Evolutionary conservation across 1,284 basidiomycete species (phyloP), one percentile per base, ranked within the genome.

Genomic region (Ceratobasidium sp.): DNA sequence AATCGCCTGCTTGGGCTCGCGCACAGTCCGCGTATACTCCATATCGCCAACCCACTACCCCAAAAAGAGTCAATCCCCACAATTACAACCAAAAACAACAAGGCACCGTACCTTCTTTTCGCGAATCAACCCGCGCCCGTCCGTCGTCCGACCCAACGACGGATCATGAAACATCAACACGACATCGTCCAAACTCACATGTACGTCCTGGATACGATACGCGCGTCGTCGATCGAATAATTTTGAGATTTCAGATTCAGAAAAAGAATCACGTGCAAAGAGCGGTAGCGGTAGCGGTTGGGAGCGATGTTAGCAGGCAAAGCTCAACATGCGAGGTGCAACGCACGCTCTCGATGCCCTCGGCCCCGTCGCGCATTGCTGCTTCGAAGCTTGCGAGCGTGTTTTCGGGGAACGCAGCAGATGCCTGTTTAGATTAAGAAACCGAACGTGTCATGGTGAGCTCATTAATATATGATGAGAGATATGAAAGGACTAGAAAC

Each of bases 101-200:
- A 78, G 86, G 85, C 62, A 50, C 71, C 33, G 33, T 33, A 33
- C 33, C 33, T 54, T 61, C 61, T 75, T 75, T 64, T 86, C 83
- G 59, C 86, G 83, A 80, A 90, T 88, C 28, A 85, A 82, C 38
- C 89, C 90, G 15, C 84, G 84, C 28, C 89, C 88, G 81, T 89
- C 83, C 46, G 90, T 91, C 23, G 89, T 90, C 26, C 89, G 84
- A 69, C 86, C 86, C 12, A 90, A 82, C 50, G 84, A 75, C 67
- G 66, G 83, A 85, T 99, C 97, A 84, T 98, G 96, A 86, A 97
- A 98, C 95, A 99, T 96, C 79, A 99, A 86, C 66, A 99, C 93
- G 67, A 96, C 91, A 82, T 92, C 89, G 87, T 99, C 97, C 81
- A 89, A 86, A 69, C 97, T 97, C 83, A 98, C 93, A 85, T 99